Base-by-base conservation (phyloP, 768 basidiomycete genomes). In the Russula brevipes region DNA sequence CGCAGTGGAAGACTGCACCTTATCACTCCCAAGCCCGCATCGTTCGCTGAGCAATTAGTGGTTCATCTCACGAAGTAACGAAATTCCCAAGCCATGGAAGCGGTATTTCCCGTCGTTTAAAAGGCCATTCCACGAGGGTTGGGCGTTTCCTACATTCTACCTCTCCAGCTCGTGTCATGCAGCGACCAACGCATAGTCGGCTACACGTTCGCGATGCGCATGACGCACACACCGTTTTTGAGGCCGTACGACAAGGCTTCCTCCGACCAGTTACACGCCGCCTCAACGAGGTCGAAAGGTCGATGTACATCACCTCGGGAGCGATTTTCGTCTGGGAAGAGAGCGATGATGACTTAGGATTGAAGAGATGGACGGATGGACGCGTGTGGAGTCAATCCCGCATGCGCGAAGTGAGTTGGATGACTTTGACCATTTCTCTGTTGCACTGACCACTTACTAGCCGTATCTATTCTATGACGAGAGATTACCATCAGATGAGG, bases 401-500 rank as follows among this genome's bases (percentile, higher is more conserved):
- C 50, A 85, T 86, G 82, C 77, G 84, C 66, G 84, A 84, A 77
- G 82, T 82, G 50, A 61, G 68, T 57, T 49, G 41, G 36, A 54
- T 57, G 19, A 50, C 47, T 41, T 57, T 33, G 39, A 24, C 31
- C 49, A 36, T 44, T 51, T 52, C 39, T 59, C 35, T 52, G 60
- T 54, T 5, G 56, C 38, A 19, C 42, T 52, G 46, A 65, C 45
- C 17, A 30, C 19, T 39, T 36, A 42, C 10, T 70, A 88, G 82
- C 85, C 86, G 1, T 88, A 85, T 71, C 77, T 86, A 36, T 87
- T 87, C 70, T 86, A 87, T 72, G 85, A 88, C 71, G 85, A 84
- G 71, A 83, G 80, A 69, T 68, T 80, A 57, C 77, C 79, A 36
- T 75, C 75, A 51, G 80, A 82, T 64, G 77, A 78, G 60, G 74